Base-by-base conservation (phyloP, 129 eudicot genomes). In the Gnaphalium uliginosum region DNA sequence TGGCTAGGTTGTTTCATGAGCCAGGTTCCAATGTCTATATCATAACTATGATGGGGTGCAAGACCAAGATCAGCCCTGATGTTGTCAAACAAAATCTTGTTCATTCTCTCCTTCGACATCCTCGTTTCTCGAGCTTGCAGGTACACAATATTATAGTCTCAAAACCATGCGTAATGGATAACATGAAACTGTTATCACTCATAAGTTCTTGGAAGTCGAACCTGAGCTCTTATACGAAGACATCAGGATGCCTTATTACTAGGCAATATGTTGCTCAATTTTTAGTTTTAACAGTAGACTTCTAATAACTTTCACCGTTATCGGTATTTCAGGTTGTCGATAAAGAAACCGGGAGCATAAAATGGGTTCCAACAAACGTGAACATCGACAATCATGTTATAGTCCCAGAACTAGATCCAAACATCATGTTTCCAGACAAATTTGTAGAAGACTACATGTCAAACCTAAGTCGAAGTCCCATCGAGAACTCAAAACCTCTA, bases 121-220 rank as follows among this genome's bases (percentile, higher is more conserved):
- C 89, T 69, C 83, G 85, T 0, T 85, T 85, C 74, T 81, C 89
- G 0, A 81, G 86, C 39, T 60, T 85, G 78, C 89, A 85, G 89
- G 89, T 81, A 70, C 11, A 78, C 56, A 24, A 3, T 43, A 13
- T 22, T 29, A 30, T 54, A 4, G n/a, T 11, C 60, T 21, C 24
- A 17, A 73, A 59, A 54, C 33, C n/a, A 30, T 37, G 4, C 39
- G n/a, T n/a, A n/a, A n/a, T 33, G 11, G 15, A 32, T 18, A 43
- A 62, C 11, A 2, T 73, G 66, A 13, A 6, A 25, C 17, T 37
- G 43, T 70, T 24, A 53, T 53, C 33, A 30, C 33, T 30, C 33
- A 30, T 4, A 30, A 30, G 33, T 30, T 30, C 33, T 30, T 30
- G 33, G 33, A 30, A 30, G 33, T 30, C 6, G 5, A 30, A 30